Base-by-base conservation (phyloP, 352 stramenopile genomes). In the Blastocystis sp. region DNA sequence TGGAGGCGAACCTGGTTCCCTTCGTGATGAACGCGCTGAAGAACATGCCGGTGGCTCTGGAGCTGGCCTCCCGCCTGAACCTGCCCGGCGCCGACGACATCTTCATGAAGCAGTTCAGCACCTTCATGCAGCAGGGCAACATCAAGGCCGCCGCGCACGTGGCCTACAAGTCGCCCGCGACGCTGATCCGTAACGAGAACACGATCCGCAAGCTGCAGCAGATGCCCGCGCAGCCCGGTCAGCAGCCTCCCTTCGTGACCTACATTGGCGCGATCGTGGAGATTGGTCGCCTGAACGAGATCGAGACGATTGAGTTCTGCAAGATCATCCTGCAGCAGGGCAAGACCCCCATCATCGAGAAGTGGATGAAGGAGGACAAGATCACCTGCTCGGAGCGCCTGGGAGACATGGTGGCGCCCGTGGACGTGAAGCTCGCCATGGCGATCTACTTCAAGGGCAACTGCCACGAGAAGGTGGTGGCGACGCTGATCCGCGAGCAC, bases 311-410 rank as follows among this genome's bases (percentile, higher is more conserved):
- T 62, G 97, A 99, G 91, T 92, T 99, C 19, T 95, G 96, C 62
- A 96, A 96, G 41, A 96, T 96, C 1, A 96, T 99, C 43, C 91
- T 99, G 81, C 94, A 97, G 91, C 96, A 99, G 92, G 95, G 96
- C 80, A 94, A 96, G 77, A 94, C 94, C 7, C 95, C 98, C 88
- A 92, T 99, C 43, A 92, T 99, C 88, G 96, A 99, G 91, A 99
- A 99, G 91, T 99, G 96, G 96, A 92, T 99, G 34, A 97, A 96
- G 28, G 97, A 99, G 90, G 96, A 99, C 92, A 99, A 99, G 92
- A 92, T 99, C 52, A 93, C 98, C 88, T 98, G 95, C 90, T 98
- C 95, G 0, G 96, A 98, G 89, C 94, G 97, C 90, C 92, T 99
- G 23, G 96, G 96, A 90, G 96, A 99, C 90, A 92, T 98, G 80